Conservation (phyloP, 805 yeast species). For the Saccharomycopsis sp. region DNA sequence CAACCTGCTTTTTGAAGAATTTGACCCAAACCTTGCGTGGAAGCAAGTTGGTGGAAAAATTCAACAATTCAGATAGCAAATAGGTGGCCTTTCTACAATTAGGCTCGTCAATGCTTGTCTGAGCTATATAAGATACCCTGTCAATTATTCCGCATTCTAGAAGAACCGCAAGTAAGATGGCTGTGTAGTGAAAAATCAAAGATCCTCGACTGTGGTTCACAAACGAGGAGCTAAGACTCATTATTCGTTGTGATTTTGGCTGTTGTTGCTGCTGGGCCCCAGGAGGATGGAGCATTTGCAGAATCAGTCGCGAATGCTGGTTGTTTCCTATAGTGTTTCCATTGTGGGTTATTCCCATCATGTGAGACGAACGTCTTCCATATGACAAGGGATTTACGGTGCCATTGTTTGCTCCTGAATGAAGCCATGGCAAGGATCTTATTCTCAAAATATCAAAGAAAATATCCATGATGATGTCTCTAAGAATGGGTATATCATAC, state of each 20-base stretch:
- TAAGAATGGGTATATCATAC: constrained; percentile 48
- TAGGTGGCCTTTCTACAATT: constrained; percentile 53
- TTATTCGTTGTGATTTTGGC: constrained; percentile 16
- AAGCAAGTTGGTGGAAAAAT: constrained; percentile 45
- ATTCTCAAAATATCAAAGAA: constrained; percentile 63
- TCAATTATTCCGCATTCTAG: constrained; percentile 49
- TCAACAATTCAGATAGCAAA: constrained; percentile 56
- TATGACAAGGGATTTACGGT: not conserved
- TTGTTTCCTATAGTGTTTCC: constrained; percentile 15
- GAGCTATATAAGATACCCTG: constrained; percentile 38
- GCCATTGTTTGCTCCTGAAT: constrained; percentile 16
- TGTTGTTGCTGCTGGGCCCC: not conserved
- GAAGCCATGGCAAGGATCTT: constrained; percentile 47
- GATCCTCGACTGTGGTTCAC: not conserved
- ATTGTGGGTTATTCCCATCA: too few species aligned
- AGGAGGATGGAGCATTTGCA: not conserved
- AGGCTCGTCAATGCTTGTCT: constrained; percentile 37
- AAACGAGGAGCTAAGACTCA: not conserved
- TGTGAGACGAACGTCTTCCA: constrained; percentile 9
- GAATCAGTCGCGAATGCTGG: constrained; percentile 15
- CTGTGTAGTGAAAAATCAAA: constrained; percentile 45
- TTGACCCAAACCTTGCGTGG: constrained; percentile 39
- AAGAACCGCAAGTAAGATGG: constrained; percentile 52
- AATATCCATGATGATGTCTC: constrained; percentile 63
- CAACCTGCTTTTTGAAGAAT: not conserved